Conservation (phyloP, 495 filamentous ascomycete species). For the Sabuloglossum arenarium region DNA sequence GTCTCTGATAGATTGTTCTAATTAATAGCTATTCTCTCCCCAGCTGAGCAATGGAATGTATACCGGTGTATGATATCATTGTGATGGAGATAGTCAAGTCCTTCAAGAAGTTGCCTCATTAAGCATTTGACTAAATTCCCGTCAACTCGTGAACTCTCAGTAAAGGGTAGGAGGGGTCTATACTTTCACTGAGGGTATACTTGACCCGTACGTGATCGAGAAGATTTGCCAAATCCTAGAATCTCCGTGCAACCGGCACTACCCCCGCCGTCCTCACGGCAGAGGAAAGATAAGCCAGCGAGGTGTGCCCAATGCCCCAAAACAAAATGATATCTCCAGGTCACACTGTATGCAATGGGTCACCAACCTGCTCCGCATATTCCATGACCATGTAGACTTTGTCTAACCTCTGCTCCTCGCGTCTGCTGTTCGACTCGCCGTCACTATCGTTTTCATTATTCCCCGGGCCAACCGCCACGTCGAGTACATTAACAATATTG, state of each 20-base stretch:
- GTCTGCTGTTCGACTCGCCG: background rate
- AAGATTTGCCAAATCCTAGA: constrained; percentile 25
- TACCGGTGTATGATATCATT: constrained; percentile 27
- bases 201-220: constrained; percentile 22
- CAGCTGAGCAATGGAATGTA: background rate
- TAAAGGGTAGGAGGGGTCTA: background rate
- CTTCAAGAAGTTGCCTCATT: constrained; percentile 23
- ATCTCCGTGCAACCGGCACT: constrained; percentile 15
- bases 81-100: constrained; percentile 24
- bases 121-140: constrained; percentile 22
- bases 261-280: constrained; percentile 17
- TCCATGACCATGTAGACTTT: constrained; percentile 29
- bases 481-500: constrained; percentile 24
- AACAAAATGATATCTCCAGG: constrained; percentile 5
- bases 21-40: background rate
- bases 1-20: constrained; percentile 14
- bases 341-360: constrained; percentile 8
- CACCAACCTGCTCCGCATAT: constrained; percentile 28
- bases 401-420: constrained; percentile 13
- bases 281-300: constrained; percentile 25
- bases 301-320: constrained; percentile 20
- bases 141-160: background rate
- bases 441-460: background rate
- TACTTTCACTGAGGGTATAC: constrained; percentile 26
- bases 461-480: constrained; percentile 21